Evolutionary conservation across 2,329 filamentous ascomycete genomes (phyloP).

Genomic region (Talaromyces sp.): DNA sequence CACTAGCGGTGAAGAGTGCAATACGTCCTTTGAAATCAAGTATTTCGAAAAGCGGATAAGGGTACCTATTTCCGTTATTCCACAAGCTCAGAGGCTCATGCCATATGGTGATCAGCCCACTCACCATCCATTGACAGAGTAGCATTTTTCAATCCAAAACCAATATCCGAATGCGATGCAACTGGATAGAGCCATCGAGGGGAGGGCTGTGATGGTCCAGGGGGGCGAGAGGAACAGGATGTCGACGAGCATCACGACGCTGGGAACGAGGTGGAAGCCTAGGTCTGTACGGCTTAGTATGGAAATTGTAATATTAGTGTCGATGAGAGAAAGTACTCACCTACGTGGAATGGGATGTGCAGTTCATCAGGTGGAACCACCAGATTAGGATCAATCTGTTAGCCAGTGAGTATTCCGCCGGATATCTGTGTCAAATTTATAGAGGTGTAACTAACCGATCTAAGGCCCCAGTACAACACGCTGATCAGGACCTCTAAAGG

Average conservation of each 20-base stretch:
- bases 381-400: conserved; percentile 44
- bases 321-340: conserved; percentile 23
- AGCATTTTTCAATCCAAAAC: conserved; percentile 63
- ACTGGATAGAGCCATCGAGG: conserved; percentile 49
- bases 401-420: conserved; percentile 11
- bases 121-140: conserved; percentile 57
- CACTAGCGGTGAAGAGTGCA: conserved; percentile 66
- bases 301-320: not conserved
- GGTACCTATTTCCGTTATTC: conserved; percentile 56
- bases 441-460: conserved; percentile 34
- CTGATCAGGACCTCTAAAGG: conserved; percentile 60
- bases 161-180: conserved; percentile 58
- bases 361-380: conserved; percentile 47
- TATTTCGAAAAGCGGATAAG: conserved; percentile 77
- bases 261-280: conserved; percentile 51
- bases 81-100: conserved; percentile 17
- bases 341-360: conserved; percentile 35
- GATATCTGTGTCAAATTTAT: not conserved
- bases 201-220: conserved; percentile 54
- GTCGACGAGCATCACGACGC: conserved; percentile 53
- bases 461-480: conserved; percentile 59
- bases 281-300: conserved; percentile 33
- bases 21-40: conserved; percentile 64
- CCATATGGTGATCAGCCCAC: conserved; percentile 19
- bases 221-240: conserved; percentile 58